Evolutionary conservation across 768 basidiomycete genomes (phyloP).

Genomic region (Cubamyces lactineus): DNA sequence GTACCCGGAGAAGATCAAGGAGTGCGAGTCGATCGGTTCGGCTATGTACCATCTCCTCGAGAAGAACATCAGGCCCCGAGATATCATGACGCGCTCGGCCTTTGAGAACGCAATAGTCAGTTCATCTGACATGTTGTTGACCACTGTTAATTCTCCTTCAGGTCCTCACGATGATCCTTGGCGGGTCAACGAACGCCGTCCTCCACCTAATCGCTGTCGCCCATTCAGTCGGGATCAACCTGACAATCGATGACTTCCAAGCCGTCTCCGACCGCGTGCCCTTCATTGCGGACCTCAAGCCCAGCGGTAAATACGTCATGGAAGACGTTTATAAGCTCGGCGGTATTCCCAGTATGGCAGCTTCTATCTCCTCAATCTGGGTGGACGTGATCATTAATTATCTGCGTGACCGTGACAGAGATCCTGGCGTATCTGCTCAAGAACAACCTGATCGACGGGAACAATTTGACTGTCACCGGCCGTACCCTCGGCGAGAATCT

Average conservation of each 20-base stretch:
- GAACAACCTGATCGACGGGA: constrained; percentile 87
- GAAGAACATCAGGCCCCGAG: constrained; percentile 88
- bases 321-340: constrained; percentile 96
- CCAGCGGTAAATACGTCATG: constrained; percentile 98
- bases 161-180: constrained; percentile 96
- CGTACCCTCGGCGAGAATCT: constrained; percentile 90
- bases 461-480: constrained; percentile 90
- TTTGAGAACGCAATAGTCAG: constrained; percentile 97
- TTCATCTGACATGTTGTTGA: constrained; percentile 12
- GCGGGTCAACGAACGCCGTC: constrained; percentile 97
- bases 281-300: constrained; percentile 95
- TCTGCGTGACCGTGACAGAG: constrained; percentile 50
- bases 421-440: constrained; percentile 85
- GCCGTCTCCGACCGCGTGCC: constrained; percentile 89
- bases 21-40: constrained; percentile 79
- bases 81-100: constrained; percentile 96
- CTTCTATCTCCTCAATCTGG: constrained; percentile 1
- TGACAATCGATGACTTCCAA: constrained; percentile 93
- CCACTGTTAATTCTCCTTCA: constrained; percentile 35
- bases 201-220: constrained; percentile 97
- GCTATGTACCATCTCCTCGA: constrained; percentile 88
- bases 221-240: constrained; percentile 88
- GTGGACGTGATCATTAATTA: background rate
- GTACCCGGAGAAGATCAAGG: constrained; percentile 83
- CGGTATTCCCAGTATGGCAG: constrained; percentile 85